Evolutionary conservation across 257 asterid genomes (phyloP).

Genomic region (Lavandula angustifolia): DNA sequence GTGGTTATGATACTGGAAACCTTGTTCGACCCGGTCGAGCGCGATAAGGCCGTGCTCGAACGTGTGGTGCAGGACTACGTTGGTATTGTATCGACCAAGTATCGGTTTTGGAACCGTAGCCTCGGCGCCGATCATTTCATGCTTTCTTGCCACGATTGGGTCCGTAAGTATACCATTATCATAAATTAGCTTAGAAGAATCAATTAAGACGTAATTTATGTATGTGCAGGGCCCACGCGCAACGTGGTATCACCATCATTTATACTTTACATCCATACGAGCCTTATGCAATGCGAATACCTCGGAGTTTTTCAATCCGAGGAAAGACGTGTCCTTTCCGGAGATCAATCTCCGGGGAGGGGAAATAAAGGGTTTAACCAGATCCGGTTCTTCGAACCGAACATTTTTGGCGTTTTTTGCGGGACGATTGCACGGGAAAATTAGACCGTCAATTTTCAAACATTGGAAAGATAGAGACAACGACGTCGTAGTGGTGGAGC

Average conservation of each 20-base stretch:
- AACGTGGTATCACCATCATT: conserved; percentile 58
- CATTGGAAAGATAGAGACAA: conserved; percentile 51
- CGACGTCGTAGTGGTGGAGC: conserved; percentile 38
- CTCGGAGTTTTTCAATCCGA: conserved; percentile 70
- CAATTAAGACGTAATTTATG: background rate
- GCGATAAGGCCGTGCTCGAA: conserved; percentile 61
- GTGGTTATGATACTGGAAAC: conserved; percentile 62
- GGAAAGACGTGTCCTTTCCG: conserved; percentile 64
- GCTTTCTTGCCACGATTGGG: conserved; percentile 86
- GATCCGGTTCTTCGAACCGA: conserved; percentile 34
- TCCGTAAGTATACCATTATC: background rate
- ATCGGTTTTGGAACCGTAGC: conserved; percentile 63
- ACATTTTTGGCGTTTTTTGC: conserved; percentile 67
- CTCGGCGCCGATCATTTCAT: conserved; percentile 75
- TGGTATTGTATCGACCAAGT: conserved; percentile 45
- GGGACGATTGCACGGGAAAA: conserved; percentile 54
- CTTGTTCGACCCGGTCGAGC: conserved; percentile 54
- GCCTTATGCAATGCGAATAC: conserved; percentile 73
- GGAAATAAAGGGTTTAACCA: conserved; percentile 19
- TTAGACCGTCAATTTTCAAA: conserved; percentile 45
- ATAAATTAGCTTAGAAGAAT: background rate
- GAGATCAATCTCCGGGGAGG: conserved; percentile 54
- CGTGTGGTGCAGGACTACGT: conserved; percentile 55
- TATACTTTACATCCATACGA: conserved; percentile 68
- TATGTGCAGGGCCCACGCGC: conserved; percentile 74